phyloP scores from a whole-genome alignment of 805 yeast genomes.

The Jamesozyma spencerorum region DNA sequence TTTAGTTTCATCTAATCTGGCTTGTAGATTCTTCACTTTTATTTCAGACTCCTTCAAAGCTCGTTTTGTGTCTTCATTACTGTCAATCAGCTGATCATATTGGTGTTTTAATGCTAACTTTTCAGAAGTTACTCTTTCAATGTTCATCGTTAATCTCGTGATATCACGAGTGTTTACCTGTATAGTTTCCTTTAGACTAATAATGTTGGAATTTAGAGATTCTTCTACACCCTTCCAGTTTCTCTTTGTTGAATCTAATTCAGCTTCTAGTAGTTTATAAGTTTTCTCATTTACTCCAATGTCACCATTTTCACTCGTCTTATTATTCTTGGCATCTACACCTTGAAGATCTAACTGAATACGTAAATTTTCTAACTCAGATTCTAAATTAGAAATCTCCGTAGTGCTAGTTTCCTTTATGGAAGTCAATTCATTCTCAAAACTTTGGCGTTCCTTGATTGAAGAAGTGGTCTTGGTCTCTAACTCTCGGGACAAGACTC shows the following conservation, averaged over 20 bases:
- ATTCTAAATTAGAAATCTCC: constrained; percentile 55
- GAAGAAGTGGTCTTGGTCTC: constrained; percentile 3
- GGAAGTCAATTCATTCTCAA: constrained; percentile 17
- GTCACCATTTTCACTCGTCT: background rate
- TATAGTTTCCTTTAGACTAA: constrained; percentile 3
- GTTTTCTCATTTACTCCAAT: background rate
- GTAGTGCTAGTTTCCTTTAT: constrained; percentile 27
- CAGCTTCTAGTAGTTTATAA: constrained; percentile 47
- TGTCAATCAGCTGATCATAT: constrained; percentile 6
- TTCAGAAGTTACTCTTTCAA: constrained; percentile 7
- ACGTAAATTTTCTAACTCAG: constrained; percentile 59
- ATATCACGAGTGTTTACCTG: background rate
- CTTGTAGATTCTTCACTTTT: constrained; percentile 19
- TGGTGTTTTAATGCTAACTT: constrained; percentile 1
- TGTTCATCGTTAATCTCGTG: constrained; percentile 1
- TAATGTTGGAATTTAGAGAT: constrained; percentile 41
- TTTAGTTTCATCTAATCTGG: constrained; percentile 13
- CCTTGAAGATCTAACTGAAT: constrained; percentile 43
- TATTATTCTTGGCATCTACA: background rate
- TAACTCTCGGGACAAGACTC: constrained; percentile 15
- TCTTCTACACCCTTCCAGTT: constrained; percentile 80
- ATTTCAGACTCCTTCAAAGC: constrained; percentile 22
- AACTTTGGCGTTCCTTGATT: constrained; percentile 8
- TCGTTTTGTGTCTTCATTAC: constrained; percentile 1
- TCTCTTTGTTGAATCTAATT: constrained; percentile 65